Conservation (phyloP, 768 basidiomycete species). For the Termitomyces sp. region DNA sequence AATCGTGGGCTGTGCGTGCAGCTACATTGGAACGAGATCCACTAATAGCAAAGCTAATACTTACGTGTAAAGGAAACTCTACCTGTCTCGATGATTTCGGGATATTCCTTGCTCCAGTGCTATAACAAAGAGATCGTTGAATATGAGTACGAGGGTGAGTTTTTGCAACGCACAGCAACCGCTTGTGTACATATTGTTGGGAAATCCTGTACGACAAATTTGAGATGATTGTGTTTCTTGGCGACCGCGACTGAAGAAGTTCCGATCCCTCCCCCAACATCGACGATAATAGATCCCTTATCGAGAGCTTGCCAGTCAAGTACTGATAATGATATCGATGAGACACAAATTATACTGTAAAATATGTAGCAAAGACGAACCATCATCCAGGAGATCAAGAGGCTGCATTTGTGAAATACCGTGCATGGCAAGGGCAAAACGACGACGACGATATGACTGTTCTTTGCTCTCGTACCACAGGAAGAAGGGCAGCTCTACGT, state of each 20-base stretch:
- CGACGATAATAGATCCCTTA: constrained; percentile 18
- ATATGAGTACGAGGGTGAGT: background rate
- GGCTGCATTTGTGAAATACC: too few relatives aligned
- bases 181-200: constrained; percentile 13
- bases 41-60: background rate
- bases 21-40: too few relatives aligned
- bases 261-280: constrained; percentile 26
- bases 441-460: too few relatives aligned
- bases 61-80: background rate
- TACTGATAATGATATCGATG: constrained; percentile 5
- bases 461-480: too few relatives aligned
- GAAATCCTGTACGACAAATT: constrained; percentile 22
- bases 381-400: too few relatives aligned
- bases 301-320: constrained; percentile 20
- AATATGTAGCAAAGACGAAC: too few relatives aligned
- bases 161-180: background rate
- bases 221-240: constrained; percentile 14
- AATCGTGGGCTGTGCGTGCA: constrained; percentile 22
- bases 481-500: too few relatives aligned
- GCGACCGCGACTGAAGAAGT: constrained; percentile 6
- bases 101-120: constrained; percentile 5
- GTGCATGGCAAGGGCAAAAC: too few relatives aligned
- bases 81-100: constrained; percentile 1
- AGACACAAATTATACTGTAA: too few relatives aligned
- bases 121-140: background rate